Base-by-base conservation (phyloP, 257 asterid genomes). In the Solanum pimpinellifolium region DNA sequence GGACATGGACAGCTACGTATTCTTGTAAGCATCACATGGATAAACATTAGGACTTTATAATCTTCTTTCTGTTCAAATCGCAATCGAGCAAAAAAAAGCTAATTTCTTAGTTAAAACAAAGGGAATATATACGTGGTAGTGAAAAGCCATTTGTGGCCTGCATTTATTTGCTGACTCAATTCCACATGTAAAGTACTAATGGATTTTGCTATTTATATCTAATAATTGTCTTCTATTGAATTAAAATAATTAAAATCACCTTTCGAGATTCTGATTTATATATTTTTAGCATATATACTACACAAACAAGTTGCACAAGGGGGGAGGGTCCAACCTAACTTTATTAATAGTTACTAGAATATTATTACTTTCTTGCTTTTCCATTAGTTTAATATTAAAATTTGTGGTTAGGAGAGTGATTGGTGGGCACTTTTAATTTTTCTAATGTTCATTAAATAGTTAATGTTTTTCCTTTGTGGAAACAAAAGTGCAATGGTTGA, bases 111-210 rank as follows among this genome's bases (percentile, higher is more conserved):
- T 56, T 56, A 56, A 56, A 56, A 18, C 65, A 4, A 56, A 56
- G 14, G 69, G 6, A 66, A 25, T 25, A 66, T 27, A 13, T 77
- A 62, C 70, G 65, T 59, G 86, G 42, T 39, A 49, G 9, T 87
- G 92, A 86, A 90, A 83, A 37, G 56, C 87, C 86, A 69, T 80
- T 89, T 87, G 92, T 74, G 92, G 91, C 73, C 84, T 42, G 49
- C 81, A 27, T 86, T 68, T 49, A 49, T 74, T 78, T 78, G 94
- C 92, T 93, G 95, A 92, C 89, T 91, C 94, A 87, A 74, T 75
- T 88, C 91, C 92, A 88, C 89, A 46, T 72, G 66, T 39, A 29
- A 27, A 56, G 46, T 39, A 7, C 7, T 62, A 62, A 3, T 13
- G 35, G 59, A 62, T 39, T 68, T 68, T 29, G 27, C 85, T 83